phyloP scores from a whole-genome alignment of 768 basidiomycete genomes.

The Cystofilobasidium bisporidii region DNA sequence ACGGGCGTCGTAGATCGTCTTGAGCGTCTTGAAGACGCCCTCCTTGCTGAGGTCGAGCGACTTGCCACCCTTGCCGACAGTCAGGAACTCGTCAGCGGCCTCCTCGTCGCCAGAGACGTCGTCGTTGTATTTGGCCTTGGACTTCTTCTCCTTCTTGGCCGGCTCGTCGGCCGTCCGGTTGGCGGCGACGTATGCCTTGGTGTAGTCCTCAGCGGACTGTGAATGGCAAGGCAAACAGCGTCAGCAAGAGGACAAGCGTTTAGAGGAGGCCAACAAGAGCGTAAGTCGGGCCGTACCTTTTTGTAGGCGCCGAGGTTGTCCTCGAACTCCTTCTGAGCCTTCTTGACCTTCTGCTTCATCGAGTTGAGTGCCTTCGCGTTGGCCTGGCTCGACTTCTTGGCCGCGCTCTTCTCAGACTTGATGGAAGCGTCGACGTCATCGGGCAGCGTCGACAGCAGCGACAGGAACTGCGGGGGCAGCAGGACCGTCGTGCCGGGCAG shows the following conservation, averaged over 20 bases:
- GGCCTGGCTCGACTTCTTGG: conserved; percentile 92
- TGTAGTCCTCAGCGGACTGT: conserved; percentile 82
- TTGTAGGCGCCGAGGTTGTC: conserved; percentile 66
- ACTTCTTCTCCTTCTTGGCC: conserved; percentile 38
- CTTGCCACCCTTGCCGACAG: conserved; percentile 84
- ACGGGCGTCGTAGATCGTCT: conserved; percentile 82
- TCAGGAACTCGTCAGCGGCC: conserved; percentile 70
- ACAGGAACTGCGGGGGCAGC: conserved; percentile 50
- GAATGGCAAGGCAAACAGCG: background rate
- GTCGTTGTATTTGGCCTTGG: conserved; percentile 29
- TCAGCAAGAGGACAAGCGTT: background rate
- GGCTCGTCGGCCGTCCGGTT: conserved; percentile 43
- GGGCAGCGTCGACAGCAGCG: conserved; percentile 35
- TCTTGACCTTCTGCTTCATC: conserved; percentile 97
- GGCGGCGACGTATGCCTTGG: conserved; percentile 55
- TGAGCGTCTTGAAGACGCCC: conserved; percentile 79
- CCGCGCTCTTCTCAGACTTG: conserved; percentile 76
- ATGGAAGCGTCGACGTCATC: conserved; percentile 65
- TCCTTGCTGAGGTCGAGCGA: conserved; percentile 63
- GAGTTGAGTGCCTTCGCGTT: conserved; percentile 89
- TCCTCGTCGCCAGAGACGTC: conserved; percentile 40
- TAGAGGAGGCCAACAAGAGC: background rate
- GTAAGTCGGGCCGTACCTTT: conserved; percentile 52
- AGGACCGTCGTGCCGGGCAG: conserved; percentile 82
- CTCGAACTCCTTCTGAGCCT: conserved; percentile 81